phyloP scores from a whole-genome alignment of 441 rosid species.

The Mallotus japonicus region DNA sequence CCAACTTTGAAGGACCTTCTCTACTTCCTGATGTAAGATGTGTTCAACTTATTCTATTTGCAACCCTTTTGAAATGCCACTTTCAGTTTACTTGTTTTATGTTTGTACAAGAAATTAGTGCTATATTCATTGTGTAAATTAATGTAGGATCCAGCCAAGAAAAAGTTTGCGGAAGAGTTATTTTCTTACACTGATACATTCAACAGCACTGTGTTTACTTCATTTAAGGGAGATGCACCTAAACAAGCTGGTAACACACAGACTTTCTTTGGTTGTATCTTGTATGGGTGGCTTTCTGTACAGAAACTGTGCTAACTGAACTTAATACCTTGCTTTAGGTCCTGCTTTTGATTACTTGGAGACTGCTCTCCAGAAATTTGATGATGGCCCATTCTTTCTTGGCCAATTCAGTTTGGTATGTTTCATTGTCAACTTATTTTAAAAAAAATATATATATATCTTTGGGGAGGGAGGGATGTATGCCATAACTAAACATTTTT shows the following conservation, averaged over 20 bases:
- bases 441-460: too few relatives aligned
- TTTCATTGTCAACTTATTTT: not conserved
- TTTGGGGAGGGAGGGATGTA: too few relatives aligned
- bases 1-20: conserved; percentile 77
- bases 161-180: conserved; percentile 64
- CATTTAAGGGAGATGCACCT: conserved; percentile 59
- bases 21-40: conserved; percentile 58
- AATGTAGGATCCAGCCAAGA: conserved; percentile 69
- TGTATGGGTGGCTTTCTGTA: not conserved
- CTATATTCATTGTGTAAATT: conserved; percentile 14
- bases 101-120: conserved; percentile 4
- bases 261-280: not conserved
- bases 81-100: not conserved
- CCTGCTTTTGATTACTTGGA: conserved; percentile 74
- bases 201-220: conserved; percentile 29
- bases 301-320: conserved; percentile 5
- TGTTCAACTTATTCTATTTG: not conserved
- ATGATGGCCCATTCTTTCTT: conserved; percentile 88
- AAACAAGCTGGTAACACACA: conserved; percentile 53
- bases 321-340: conserved; percentile 34
- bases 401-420: conserved; percentile 75
- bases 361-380: conserved; percentile 56
- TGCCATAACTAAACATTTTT: too few relatives aligned
- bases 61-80: not conserved
- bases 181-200: conserved; percentile 53